Base-by-base conservation (phyloP, 805 yeast species). In the Ogataea wickerhamii region DNA sequence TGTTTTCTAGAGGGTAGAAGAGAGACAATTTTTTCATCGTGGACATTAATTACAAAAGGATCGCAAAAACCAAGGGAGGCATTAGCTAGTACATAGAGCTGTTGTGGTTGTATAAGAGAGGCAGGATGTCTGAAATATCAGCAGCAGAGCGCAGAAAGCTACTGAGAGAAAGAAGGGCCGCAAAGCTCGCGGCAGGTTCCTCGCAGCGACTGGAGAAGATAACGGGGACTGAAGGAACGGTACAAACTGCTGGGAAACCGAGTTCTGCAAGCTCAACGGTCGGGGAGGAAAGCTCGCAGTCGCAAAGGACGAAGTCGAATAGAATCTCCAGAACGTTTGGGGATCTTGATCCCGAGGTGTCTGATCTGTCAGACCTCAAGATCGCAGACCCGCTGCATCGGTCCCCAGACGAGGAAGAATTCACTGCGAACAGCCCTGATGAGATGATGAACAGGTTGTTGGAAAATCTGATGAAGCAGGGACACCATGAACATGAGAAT, bases 141-240 rank as follows among this genome's bases (percentile, higher is more conserved):
- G 80, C 76, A 6, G 79, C 77, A 28, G 86, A 80, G 47, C 78
- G 73, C 59, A 73, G 78, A 51, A 66, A 66, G 37, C 49, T 78
- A 17, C 58, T 80, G 31, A 68, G 85, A 41, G 85, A 81, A 52
- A 70, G 83, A 53, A 70, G 87, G 53, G 80, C 75, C 30, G 80
- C 82, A 44, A 80, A 78, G 54, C 69, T 80, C 66, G 80, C 81
- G 4, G 41, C 48, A 5, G 72, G 71, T 32, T 82, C 79, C 16
- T 52, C 74, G 3, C 66, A 66, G 16, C 63, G 87, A 43, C 58
- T 81, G 50, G 75, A 71, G 44, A 70, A 68, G 39, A 72, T 72
- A 38, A 61, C 73, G 2, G 73, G 73, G n/a, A 26, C 29, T 7
- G 29, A 26, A 12, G 25, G 12, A 12, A 22, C 25, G 25, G 29